Evolutionary conservation across 371 early-diverging fungal genomes (phyloP).

Genomic region (Rhizopus stolonifer): DNA sequence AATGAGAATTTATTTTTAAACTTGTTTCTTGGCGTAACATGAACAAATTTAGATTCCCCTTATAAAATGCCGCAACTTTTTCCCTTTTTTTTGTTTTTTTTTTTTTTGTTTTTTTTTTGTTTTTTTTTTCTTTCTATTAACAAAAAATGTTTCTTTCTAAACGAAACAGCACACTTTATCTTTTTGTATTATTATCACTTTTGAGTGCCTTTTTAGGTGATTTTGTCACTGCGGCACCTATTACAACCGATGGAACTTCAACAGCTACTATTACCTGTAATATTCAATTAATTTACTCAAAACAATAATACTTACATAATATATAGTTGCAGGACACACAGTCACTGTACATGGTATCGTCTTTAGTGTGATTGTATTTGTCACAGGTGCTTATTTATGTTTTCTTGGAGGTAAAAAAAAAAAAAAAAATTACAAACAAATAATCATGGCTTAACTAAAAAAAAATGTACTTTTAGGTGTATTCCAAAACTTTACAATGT

Average conservation of each 20-base stretch:
- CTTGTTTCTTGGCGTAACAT: neutral
- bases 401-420: conserved; percentile 51
- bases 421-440: too few species aligned
- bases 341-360: conserved; percentile 53
- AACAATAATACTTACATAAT: too few species aligned
- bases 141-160: conserved; percentile 16
- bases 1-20: neutral
- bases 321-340: conserved; percentile 33
- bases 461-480: too few species aligned
- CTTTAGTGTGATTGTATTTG: conserved; percentile 51
- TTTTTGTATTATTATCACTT: conserved; percentile 16
- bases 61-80: neutral
- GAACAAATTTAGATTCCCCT: neutral
- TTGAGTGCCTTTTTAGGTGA: conserved; percentile 19
- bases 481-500: conserved; percentile 59
- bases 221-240: conserved; percentile 24
- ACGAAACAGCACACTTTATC: conserved; percentile 13
- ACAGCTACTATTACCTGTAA: conserved; percentile 24
- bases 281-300: too few species aligned
- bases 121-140: conserved; percentile 1
- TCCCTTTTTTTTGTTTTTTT: conserved; percentile 6
- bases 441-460: too few species aligned
- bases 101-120: neutral
- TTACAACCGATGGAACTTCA: conserved; percentile 8
- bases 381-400: conserved; percentile 49